Evolutionary conservation across 1,139 yeast genomes (phyloP).

Genomic region (Geotrichum citri-aurantii): DNA sequence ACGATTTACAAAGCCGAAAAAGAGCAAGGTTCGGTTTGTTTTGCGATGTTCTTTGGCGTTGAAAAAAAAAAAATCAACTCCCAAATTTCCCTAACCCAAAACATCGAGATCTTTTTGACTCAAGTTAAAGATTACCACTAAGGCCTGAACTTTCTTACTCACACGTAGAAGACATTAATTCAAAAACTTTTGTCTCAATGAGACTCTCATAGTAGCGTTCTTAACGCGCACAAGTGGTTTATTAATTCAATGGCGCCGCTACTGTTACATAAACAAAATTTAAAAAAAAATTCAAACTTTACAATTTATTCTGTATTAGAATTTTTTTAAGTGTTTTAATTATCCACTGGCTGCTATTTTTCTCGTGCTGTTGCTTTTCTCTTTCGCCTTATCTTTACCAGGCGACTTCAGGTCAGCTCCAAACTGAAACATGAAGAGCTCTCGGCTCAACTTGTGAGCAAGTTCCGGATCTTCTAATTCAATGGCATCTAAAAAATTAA

Average conservation of each 20-base stretch:
- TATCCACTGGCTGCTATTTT: constrained; percentile 10
- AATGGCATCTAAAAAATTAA: constrained; percentile 32
- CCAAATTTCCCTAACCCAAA: not conserved
- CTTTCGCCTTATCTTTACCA: not conserved
- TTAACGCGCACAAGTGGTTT: too few relatives aligned
- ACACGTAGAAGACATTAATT: too few relatives aligned
- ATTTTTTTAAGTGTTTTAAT: not conserved
- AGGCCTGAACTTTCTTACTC: not conserved
- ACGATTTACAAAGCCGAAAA: not conserved
- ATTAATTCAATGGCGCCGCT: too few relatives aligned
- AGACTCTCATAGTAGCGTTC: too few relatives aligned
- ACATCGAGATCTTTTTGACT: not conserved
- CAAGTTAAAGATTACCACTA: not conserved
- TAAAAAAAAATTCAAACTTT: not conserved
- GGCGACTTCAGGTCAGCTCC: constrained; percentile 11
- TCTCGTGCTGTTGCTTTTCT: not conserved
- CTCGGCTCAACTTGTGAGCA: constrained; percentile 31
- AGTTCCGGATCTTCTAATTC: constrained; percentile 37
- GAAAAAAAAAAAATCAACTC: not conserved
- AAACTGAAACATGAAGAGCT: constrained; percentile 21
- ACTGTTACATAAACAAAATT: too few relatives aligned
- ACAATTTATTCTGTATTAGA: too few relatives aligned
- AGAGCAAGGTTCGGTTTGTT: not conserved
- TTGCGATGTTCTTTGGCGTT: not conserved
- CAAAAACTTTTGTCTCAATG: too few relatives aligned